Percentiles rank a stretch among this genome's conserved stretches.
These are phyloP conservation scores for Sherardia arvensis DNA, from an alignment of 257 asterid genomes.

Conservation along the genomic window DNA sequence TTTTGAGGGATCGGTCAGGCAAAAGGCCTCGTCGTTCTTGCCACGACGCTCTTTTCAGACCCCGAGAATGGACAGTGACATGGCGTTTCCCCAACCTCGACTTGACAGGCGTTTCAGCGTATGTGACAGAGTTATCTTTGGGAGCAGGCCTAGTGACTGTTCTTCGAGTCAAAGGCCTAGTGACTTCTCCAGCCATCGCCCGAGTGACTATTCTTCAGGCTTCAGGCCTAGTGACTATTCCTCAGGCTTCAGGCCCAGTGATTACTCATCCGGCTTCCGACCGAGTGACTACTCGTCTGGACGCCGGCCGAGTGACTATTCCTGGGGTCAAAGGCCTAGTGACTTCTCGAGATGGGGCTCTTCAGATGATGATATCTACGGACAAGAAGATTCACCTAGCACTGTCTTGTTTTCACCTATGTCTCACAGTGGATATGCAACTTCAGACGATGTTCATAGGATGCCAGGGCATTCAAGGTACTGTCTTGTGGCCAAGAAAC, in stretches of 20 bases:
- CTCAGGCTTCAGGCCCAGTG: conserved; percentile 51
- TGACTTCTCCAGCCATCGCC: background rate
- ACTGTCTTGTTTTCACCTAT: conserved; percentile 70
- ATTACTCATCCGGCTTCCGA: conserved; percentile 60
- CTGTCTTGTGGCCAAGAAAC: conserved; percentile 83
- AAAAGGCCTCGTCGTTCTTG: conserved; percentile 63
- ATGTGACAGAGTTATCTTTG: conserved; percentile 76
- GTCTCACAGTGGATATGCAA: conserved; percentile 42
- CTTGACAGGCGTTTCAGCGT: conserved; percentile 78
- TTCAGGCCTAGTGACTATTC: conserved; percentile 68
- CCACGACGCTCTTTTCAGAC: conserved; percentile 93
- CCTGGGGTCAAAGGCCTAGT: conserved; percentile 72
- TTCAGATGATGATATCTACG: conserved; percentile 67
- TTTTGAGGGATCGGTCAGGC: conserved; percentile 73
- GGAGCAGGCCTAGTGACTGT: conserved; percentile 71
- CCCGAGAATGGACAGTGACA: conserved; percentile 69
- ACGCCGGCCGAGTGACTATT: conserved; percentile 76
- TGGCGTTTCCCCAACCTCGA: conserved; percentile 56
- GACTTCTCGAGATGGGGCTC: conserved; percentile 87
- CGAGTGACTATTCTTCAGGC: conserved; percentile 48
- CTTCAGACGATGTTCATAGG: conserved; percentile 37
- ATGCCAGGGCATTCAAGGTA: conserved; percentile 50
- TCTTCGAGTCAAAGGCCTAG: conserved; percentile 47
- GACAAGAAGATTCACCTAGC: conserved; percentile 81
- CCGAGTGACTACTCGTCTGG: conserved; percentile 73